These are phyloP conservation scores for Pestalotiopsis fici DNA, from an alignment of 2,329 filamentous ascomycete genomes.

Conservation along the genomic window DNA sequence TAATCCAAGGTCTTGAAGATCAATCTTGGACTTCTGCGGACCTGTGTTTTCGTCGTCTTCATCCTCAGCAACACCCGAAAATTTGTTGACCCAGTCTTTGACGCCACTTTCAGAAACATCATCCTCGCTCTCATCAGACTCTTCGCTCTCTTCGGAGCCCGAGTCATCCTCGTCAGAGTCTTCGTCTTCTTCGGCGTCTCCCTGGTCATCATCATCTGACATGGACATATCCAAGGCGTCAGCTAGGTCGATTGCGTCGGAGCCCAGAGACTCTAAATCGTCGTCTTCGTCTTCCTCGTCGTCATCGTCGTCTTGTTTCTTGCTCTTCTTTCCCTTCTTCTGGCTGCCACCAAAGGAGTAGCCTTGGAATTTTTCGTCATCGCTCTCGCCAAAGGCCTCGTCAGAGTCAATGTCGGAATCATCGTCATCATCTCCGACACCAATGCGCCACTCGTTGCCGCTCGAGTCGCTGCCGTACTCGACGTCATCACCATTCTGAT, in stretches of 20 bases:
- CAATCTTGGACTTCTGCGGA: slow-evolving; percentile 66
- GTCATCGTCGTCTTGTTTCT: slow-evolving; percentile 32
- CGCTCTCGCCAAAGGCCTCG: slow-evolving; percentile 86
- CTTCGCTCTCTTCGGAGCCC: slow-evolving; percentile 42
- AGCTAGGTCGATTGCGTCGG: slow-evolving; percentile 61
- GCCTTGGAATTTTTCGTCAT: slow-evolving; percentile 81
- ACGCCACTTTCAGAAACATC: slow-evolving; percentile 52
- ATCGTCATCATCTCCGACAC: slow-evolving; percentile 63
- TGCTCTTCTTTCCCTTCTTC: slow-evolving; percentile 39
- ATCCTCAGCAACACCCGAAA: slow-evolving; percentile 64
- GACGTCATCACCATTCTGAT: slow-evolving; percentile 53
- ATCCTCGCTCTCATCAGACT: slow-evolving; percentile 43
- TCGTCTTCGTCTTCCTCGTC: slow-evolving; percentile 53
- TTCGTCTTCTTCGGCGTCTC: slow-evolving; percentile 39
- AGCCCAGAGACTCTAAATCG: slow-evolving; percentile 59
- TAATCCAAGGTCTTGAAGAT: slow-evolving; percentile 73
- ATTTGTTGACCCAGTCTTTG: slow-evolving; percentile 58
- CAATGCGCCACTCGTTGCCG: slow-evolving; percentile 82
- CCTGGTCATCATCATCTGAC: slow-evolving; percentile 43
- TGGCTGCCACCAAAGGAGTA: slow-evolving; percentile 59
- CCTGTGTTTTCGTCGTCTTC: slow-evolving; percentile 51
- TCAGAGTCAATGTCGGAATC: slow-evolving; percentile 68
- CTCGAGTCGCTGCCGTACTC: slow-evolving; percentile 83
- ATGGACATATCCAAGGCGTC: slow-evolving; percentile 49
- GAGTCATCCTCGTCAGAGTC: slow-evolving; percentile 42